phyloP scores from a whole-genome alignment of 2,329 filamentous ascomycete species.

The Orbilia oligospora region DNA sequence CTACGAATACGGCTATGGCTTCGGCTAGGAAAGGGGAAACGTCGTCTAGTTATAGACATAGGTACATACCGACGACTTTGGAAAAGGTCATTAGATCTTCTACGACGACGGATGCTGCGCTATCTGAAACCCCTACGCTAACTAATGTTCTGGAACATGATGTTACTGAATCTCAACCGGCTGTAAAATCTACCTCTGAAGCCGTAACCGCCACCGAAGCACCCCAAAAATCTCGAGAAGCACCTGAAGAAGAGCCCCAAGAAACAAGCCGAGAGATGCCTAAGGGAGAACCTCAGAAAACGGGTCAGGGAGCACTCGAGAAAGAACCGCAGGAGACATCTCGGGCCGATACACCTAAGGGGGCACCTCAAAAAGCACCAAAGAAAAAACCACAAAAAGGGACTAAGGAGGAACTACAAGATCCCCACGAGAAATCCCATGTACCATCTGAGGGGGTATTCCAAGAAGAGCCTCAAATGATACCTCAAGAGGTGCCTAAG shows the following conservation, averaged over 20 bases:
- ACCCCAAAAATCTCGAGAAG: too few species aligned
- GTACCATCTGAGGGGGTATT: background rate
- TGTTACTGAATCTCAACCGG: background rate
- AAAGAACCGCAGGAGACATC: too few species aligned
- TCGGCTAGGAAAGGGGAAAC: background rate
- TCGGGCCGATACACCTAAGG: too few species aligned
- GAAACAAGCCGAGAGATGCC: too few species aligned
- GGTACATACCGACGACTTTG: slow-evolving; percentile 1
- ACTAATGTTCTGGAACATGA: background rate
- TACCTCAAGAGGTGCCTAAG: too few species aligned
- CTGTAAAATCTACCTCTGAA: background rate
- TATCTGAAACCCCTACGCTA: too few species aligned
- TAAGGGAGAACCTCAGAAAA: background rate
- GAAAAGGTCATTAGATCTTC: background rate
- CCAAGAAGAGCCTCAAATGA: too few species aligned
- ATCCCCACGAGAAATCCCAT: too few species aligned
- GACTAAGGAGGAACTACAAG: background rate
- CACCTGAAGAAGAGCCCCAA: background rate
- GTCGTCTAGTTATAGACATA: background rate
- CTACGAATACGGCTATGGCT: too few species aligned
- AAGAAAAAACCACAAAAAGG: background rate
- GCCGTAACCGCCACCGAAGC: background rate
- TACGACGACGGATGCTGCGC: background rate
- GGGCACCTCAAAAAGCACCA: background rate
- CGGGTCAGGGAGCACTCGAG: too few species aligned